Percentiles rank a stretch among this genome's conserved stretches.
Conservation (phyloP, 768 basidiomycete species). For the Suillus sp. region DNA sequence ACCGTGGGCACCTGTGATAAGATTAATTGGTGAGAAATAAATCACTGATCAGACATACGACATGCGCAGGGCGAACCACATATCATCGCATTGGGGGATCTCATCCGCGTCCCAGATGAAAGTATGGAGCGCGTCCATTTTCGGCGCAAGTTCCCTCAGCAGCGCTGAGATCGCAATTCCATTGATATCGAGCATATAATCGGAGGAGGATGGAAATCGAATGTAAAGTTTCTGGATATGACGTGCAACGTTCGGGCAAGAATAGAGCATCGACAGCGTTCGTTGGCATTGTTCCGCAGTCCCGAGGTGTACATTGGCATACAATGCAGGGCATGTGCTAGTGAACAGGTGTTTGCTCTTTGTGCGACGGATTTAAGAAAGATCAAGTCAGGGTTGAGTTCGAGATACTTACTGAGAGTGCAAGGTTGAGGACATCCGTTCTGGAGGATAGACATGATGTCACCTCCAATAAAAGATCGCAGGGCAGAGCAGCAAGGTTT, state of each 20-base stretch:
- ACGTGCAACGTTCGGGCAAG: constrained; percentile 57
- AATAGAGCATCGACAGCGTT: constrained; percentile 66
- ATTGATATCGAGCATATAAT: constrained; percentile 15
- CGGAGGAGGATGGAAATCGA: constrained; percentile 35
- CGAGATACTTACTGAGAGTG: constrained; percentile 52
- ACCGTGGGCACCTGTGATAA: constrained; percentile 58
- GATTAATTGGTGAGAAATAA: constrained; percentile 6
- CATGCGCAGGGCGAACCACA: constrained; percentile 75
- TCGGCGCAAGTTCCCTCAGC: constrained; percentile 50
- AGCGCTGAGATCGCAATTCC: constrained; percentile 49
- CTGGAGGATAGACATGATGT: constrained; percentile 53
- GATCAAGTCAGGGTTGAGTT: constrained; percentile 2
- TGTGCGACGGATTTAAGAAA: constrained; percentile 11
- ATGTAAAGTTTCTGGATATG: constrained; percentile 65
- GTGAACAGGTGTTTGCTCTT: constrained; percentile 60
- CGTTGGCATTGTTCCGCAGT: constrained; percentile 58
- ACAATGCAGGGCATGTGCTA: constrained; percentile 58
- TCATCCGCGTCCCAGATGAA: constrained; percentile 79
- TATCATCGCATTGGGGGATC: constrained; percentile 62
- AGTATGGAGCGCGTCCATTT: constrained; percentile 63
- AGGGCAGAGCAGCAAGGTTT: constrained; percentile 39
- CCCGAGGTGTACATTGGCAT: constrained; percentile 56
- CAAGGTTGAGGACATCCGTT: constrained; percentile 59
- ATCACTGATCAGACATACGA: constrained; percentile 45
- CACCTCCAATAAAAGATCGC: constrained; percentile 70